A percentile compares a stretch with the other conserved stretches of the same genome.
Conservation (phyloP, 164 flowering plant species). For the Akebia trifoliata region DNA sequence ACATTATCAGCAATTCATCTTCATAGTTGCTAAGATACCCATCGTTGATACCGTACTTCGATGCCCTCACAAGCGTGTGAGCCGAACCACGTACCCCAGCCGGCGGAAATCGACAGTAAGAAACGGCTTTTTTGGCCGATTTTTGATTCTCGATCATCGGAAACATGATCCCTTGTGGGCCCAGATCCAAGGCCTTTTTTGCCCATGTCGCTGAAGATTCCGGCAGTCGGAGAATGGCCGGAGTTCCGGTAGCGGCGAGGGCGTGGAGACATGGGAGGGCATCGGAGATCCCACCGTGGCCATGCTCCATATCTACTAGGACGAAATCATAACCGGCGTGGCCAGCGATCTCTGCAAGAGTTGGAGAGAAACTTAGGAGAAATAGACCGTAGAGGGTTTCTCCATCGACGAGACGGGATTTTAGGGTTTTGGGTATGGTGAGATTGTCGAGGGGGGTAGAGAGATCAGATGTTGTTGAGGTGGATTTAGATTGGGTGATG, state of each 20-base stretch:
- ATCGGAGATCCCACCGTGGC: slow-evolving; percentile 68
- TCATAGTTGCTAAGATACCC: slow-evolving; percentile 62
- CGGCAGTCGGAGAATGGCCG: slow-evolving; percentile 74
- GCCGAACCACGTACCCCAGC: slow-evolving; percentile 88
- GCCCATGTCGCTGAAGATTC: slow-evolving; percentile 72
- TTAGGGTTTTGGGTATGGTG: slow-evolving; percentile 33
- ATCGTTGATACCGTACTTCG: slow-evolving; percentile 66
- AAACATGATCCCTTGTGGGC: slow-evolving; percentile 93
- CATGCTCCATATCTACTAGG: slow-evolving; percentile 93
- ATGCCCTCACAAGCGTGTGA: slow-evolving; percentile 72
- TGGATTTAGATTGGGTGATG: slow-evolving; percentile 7
- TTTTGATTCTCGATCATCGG: slow-evolving; percentile 75
- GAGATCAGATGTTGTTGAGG: slow-evolving; percentile 22
- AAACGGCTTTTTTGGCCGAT: slow-evolving; percentile 58
- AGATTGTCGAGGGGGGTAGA: slow-evolving; percentile 7
- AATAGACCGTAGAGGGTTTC: slow-evolving; percentile 84
- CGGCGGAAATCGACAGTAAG: slow-evolving; percentile 78
- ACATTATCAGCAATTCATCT: slow-evolving; percentile 79
- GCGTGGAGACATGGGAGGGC: slow-evolving; percentile 73
- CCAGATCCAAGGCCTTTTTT: slow-evolving; percentile 85
- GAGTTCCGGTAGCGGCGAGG: slow-evolving; percentile 55
- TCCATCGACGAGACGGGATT: slow-evolving; percentile 63
- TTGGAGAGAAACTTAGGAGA: slow-evolving; percentile 82
- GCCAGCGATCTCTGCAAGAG: slow-evolving; percentile 82
- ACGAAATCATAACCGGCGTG: slow-evolving; percentile 84